phyloP scores from a whole-genome alignment of 2,329 filamentous ascomycete genomes.

The Penicillium paneum region DNA sequence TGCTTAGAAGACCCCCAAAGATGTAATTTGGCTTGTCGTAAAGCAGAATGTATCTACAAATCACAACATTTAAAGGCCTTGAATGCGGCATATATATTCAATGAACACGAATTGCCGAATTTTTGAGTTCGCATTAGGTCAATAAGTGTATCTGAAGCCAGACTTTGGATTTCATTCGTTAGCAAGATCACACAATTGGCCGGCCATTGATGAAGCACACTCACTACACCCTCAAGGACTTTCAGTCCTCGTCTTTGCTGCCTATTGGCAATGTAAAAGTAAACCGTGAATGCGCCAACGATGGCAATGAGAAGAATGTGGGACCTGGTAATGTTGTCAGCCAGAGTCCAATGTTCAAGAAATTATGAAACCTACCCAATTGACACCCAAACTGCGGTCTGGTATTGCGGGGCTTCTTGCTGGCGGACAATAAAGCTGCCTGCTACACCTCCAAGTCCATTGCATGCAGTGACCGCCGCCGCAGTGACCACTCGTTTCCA shows the following conservation, averaged over 20 bases:
- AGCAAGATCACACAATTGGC: background rate
- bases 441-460: slow-evolving; percentile 63
- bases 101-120: background rate
- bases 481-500: slow-evolving; percentile 64
- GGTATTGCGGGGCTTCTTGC: slow-evolving; percentile 60
- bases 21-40: background rate
- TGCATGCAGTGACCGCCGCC: slow-evolving; percentile 58
- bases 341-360: background rate
- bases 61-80: background rate
- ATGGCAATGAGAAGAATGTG: slow-evolving; percentile 58
- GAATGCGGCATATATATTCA: background rate
- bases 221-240: slow-evolving; percentile 50
- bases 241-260: slow-evolving; percentile 47
- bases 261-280: slow-evolving; percentile 54
- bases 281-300: slow-evolving; percentile 51
- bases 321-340: slow-evolving; percentile 37
- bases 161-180: slow-evolving; percentile 17
- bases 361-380: slow-evolving; percentile 46
- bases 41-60: background rate
- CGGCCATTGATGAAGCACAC: slow-evolving; percentile 3
- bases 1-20: background rate
- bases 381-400: slow-evolving; percentile 65
- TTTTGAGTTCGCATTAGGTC: background rate
- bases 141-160: slow-evolving; percentile 38
- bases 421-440: slow-evolving; percentile 64